Conservation (phyloP, 768 basidiomycete species). For the Cyclocybe cylindracea region DNA sequence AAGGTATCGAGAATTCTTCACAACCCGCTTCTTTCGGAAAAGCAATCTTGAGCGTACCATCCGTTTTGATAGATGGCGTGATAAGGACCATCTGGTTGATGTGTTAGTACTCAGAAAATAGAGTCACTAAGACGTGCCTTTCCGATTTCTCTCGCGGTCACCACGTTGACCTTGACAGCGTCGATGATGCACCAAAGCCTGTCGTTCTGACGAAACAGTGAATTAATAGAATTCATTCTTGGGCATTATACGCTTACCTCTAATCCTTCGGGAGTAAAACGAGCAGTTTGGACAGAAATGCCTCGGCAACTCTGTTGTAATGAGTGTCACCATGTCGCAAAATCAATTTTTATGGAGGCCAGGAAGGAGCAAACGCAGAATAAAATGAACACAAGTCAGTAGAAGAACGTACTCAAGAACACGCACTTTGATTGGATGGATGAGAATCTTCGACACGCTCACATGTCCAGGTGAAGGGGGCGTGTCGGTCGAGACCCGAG, state of each 20-base stretch:
- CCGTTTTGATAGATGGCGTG: conserved; percentile 50
- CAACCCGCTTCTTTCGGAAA: conserved; percentile 65
- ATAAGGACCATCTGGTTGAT: conserved; percentile 64
- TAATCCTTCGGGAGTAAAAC: conserved; percentile 62
- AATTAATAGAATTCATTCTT: conserved; percentile 2
- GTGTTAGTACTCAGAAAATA: too few relatives aligned
- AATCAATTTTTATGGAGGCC: too few relatives aligned
- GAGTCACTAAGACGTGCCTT: conserved; percentile 42
- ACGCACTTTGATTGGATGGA: conserved; percentile 71
- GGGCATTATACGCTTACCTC: conserved; percentile 44
- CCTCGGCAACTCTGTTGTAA: conserved; percentile 66
- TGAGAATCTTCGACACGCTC: conserved; percentile 54
- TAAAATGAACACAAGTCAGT: neutral
- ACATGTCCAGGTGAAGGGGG: conserved; percentile 29
- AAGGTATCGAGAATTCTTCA: conserved; percentile 58
- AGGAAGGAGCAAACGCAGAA: neutral
- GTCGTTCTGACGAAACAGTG: conserved; percentile 55
- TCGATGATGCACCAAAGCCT: conserved; percentile 73
- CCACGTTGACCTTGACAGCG: conserved; percentile 46
- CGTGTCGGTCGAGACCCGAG: conserved; percentile 1
- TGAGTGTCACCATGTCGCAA: neutral
- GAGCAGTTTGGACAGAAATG: conserved; percentile 55
- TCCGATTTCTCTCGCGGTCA: conserved; percentile 68
- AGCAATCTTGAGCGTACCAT: conserved; percentile 48
- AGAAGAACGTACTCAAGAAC: neutral